Evolutionary conservation across 1,284 basidiomycete genomes (phyloP).

Genomic region (Microbotryum scabiosae): DNA sequence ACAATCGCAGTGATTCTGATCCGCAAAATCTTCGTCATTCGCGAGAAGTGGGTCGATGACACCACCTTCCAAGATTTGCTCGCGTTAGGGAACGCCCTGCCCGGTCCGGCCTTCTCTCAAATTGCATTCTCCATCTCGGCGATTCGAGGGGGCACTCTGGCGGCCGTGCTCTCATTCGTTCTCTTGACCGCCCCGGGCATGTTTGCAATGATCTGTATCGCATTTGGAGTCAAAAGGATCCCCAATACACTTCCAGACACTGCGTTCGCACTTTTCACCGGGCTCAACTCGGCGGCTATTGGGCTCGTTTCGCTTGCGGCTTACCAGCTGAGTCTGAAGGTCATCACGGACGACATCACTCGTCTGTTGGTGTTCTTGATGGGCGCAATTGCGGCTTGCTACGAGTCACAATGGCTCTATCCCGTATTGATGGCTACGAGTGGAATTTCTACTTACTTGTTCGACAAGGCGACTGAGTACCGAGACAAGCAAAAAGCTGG

Average conservation of each 20-base stretch:
- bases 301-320: constrained; percentile 53
- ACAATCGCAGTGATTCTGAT: not conserved
- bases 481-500: constrained; percentile 1
- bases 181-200: constrained; percentile 45
- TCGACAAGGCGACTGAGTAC: not conserved
- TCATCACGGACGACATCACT: constrained; percentile 48
- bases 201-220: constrained; percentile 49
- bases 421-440: constrained; percentile 42
- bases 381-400: constrained; percentile 49
- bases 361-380: constrained; percentile 47
- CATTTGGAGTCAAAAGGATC: constrained; percentile 48
- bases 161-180: constrained; percentile 1
- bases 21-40: not conserved
- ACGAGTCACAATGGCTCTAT: constrained; percentile 48
- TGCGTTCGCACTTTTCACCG: constrained; percentile 51
- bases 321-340: constrained; percentile 47
- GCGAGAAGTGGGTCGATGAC: constrained; percentile 7
- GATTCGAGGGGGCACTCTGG: constrained; percentile 2
- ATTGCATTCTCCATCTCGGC: constrained; percentile 7
- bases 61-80: constrained; percentile 39
- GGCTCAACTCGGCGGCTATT: constrained; percentile 53
- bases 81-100: constrained; percentile 44
- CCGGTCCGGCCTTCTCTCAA: constrained; percentile 45
- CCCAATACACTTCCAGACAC: constrained; percentile 46
- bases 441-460: constrained; percentile 35